Evolutionary conservation across 2,329 filamentous ascomycete genomes (phyloP).

Genomic region (Fonsecaea monophora): DNA sequence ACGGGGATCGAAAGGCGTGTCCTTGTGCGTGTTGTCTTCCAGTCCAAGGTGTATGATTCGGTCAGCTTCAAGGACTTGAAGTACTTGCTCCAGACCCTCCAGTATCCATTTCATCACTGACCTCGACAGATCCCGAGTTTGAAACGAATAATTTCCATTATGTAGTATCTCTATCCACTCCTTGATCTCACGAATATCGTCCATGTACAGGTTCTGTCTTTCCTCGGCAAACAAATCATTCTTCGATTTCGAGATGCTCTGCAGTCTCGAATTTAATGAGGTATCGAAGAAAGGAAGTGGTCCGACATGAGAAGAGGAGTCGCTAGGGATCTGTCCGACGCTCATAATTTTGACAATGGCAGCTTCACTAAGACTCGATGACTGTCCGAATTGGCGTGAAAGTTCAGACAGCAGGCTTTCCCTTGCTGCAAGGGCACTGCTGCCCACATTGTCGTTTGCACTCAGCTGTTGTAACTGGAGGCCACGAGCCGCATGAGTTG

Average conservation of each 20-base stretch:
- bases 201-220: constrained; percentile 92
- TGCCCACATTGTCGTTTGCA: constrained; percentile 41
- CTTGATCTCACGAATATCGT: constrained; percentile 75
- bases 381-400: constrained; percentile 43
- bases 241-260: constrained; percentile 23
- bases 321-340: constrained; percentile 45
- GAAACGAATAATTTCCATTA: constrained; percentile 4
- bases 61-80: constrained; percentile 10
- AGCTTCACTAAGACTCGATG: constrained; percentile 43
- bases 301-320: constrained; percentile 57
- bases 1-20: constrained; percentile 64
- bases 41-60: neutral
- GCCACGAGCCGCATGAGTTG: constrained; percentile 47
- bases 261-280: constrained; percentile 23
- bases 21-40: neutral
- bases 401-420: constrained; percentile 50
- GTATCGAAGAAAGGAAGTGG: constrained; percentile 43
- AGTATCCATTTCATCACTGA: constrained; percentile 56
- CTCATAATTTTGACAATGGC: constrained; percentile 30
- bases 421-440: constrained; percentile 59
- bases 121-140: constrained; percentile 20
- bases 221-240: constrained; percentile 84
- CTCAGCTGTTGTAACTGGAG: constrained; percentile 14
- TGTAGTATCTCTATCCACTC: constrained; percentile 68
- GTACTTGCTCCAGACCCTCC: constrained; percentile 52